phyloP scores from a whole-genome alignment of 352 stramenopile genomes.

The Phytophthora vignae region DNA sequence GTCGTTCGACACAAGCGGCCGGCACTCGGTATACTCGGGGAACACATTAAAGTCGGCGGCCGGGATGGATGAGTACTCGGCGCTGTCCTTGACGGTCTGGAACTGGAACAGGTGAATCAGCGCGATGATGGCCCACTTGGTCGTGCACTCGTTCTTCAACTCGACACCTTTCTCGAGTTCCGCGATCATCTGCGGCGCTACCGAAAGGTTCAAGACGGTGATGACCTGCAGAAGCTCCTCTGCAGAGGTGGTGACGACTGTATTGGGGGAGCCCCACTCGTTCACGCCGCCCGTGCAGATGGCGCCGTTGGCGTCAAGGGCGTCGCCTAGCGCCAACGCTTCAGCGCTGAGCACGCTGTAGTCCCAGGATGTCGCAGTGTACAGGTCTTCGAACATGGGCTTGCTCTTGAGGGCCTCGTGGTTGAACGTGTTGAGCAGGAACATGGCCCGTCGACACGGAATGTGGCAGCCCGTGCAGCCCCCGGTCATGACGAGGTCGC shows the following conservation, averaged over 20 bases:
- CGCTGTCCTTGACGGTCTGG: slow-evolving; percentile 24
- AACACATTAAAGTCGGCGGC: slow-evolving; percentile 35
- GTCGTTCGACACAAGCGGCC: slow-evolving; percentile 24
- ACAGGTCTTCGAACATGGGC: slow-evolving; percentile 30
- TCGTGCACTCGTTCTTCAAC: slow-evolving; percentile 6
- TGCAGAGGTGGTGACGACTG: slow-evolving; percentile 6
- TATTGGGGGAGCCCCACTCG: slow-evolving; percentile 29
- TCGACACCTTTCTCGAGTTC: slow-evolving; percentile 20
- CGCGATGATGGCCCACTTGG: slow-evolving; percentile 24
- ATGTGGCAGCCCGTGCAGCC: slow-evolving; percentile 28
- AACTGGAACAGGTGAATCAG: slow-evolving; percentile 33
- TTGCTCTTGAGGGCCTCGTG: slow-evolving; percentile 38
- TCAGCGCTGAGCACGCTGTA: slow-evolving; percentile 25
- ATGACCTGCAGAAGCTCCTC: slow-evolving; percentile 25
- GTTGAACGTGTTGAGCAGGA: slow-evolving; percentile 10
- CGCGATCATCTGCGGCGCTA: slow-evolving; percentile 17
- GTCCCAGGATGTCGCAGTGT: slow-evolving; percentile 22
- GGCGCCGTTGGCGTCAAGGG: slow-evolving; percentile 9
- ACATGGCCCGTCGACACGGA: slow-evolving; percentile 11
- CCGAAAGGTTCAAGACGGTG: slow-evolving; percentile 11
- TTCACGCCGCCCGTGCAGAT: slow-evolving; percentile 32
- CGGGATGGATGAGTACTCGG: slow-evolving; percentile 29
- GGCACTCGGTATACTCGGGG: slow-evolving; percentile 35
- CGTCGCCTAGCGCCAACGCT: slow-evolving; percentile 9
- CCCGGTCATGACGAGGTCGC: slow-evolving; percentile 36